Evolutionary conservation across 768 basidiomycete species (phyloP).

Genomic region (Leccinum broughii): DNA sequence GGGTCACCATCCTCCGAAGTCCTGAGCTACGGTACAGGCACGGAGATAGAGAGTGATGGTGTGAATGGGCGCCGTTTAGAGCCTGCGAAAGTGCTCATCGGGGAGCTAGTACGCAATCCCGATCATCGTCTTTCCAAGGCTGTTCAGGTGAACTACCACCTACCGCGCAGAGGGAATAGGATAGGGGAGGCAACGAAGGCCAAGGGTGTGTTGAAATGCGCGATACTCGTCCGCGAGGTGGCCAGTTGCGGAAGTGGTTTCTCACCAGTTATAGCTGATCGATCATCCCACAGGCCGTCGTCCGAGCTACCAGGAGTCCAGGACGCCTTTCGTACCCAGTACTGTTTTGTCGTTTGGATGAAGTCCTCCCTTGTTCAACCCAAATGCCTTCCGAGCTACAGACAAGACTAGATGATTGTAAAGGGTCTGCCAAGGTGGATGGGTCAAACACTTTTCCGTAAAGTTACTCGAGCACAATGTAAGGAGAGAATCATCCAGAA

Average conservation of each 20-base stretch:
- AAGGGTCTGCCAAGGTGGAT: background rate
- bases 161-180: background rate
- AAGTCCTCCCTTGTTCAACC: background rate
- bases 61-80: background rate
- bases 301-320: background rate
- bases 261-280: background rate
- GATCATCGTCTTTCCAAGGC: too few relatives aligned
- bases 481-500: background rate
- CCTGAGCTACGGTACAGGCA: background rate
- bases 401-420: background rate
- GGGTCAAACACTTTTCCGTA: background rate
- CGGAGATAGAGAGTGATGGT: background rate
- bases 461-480: background rate
- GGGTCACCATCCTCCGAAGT: background rate
- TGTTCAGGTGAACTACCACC: too few relatives aligned
- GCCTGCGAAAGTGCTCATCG: background rate
- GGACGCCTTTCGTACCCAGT: background rate
- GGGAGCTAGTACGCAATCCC: background rate
- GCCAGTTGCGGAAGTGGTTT: background rate
- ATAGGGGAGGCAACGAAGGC: background rate
- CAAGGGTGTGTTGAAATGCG: background rate
- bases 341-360: background rate
- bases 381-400: background rate
- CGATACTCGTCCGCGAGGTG: background rate
- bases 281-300: background rate